Evolutionary conservation across 495 filamentous ascomycete genomes (phyloP), one percentile per base, ranked within the genome.

Genomic region (Trichoderma asperelloides): DNA sequence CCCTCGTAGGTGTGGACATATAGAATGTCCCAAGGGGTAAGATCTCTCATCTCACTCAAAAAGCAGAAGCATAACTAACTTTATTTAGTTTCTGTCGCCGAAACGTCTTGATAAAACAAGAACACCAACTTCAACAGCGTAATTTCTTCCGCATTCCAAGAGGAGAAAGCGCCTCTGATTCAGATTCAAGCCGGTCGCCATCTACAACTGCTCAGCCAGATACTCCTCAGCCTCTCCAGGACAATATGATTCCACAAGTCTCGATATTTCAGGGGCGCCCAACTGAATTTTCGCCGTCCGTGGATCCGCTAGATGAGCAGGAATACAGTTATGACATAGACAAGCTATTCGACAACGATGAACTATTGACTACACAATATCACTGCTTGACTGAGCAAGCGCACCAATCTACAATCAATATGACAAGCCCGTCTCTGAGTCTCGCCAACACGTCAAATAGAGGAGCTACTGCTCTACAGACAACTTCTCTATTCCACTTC

Each of bases 21-120:
- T 87, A 6, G 85, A 87, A n/a, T 96, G 92, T 71, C 80, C 87
- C 66, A 91, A 91, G 78, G 92, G 89, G 91, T 94, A 82, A 70
- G 80, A 66, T 1, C 64, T 68, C 55, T 63, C 16, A 55, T 45
- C 12, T 18, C 41, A 67, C 45, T 45, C 28, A 62, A 27, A 41
- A 21, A n/a, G 55, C 21, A 23, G 23, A 28, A 3, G 64, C 30
- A n/a, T 41, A 18, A 37, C 55, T 66, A 40, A 28, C 67, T 49
- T 9, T 68, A 39, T 67, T 65, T 76, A 96, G 91, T 71, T 96
- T 94, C 76, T 93, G 90, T 79, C 85, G 92, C 49, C 93, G 94
- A 73, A 93, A 91, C 12, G 94, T 92, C 23, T 86, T 94, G 83
- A 91, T 91, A 8, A 96, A 93, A 74, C 92, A 96, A 70, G 86